phyloP scores from a whole-genome alignment of 192 early-diverging fungal species.

The Pilaira anomala region DNA sequence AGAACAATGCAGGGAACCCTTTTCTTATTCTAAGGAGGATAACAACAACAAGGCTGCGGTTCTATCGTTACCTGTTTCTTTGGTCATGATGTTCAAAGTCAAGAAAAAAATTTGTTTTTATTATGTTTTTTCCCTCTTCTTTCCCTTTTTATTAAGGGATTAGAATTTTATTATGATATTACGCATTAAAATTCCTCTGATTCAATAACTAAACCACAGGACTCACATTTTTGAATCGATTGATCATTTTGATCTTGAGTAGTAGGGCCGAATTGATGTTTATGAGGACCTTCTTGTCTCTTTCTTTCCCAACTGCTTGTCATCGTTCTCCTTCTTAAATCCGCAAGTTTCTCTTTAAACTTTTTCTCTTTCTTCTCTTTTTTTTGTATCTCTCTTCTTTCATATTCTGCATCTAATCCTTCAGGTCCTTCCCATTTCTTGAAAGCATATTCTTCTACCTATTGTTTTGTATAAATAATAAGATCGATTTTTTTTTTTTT shows the following conservation, averaged over 20 bases:
- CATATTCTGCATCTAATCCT: constrained; percentile 85
- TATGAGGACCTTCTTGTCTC: constrained; percentile 61
- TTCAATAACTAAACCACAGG: constrained; percentile 67
- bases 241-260: constrained; percentile 47
- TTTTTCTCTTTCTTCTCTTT: constrained; percentile 79
- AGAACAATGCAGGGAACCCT: not conserved
- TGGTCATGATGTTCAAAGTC: too few relatives aligned
- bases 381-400: constrained; percentile 73
- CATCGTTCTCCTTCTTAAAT: constrained; percentile 75
- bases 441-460: constrained; percentile 90
- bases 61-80: too few relatives aligned
- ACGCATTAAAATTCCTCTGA: constrained; percentile 59
- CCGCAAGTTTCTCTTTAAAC: constrained; percentile 73
- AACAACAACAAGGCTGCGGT: too few relatives aligned
- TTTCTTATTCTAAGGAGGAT: too few relatives aligned
- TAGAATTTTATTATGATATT: too few relatives aligned
- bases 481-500: not conserved
- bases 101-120: too few relatives aligned
- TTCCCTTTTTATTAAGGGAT: too few relatives aligned
- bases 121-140: too few relatives aligned
- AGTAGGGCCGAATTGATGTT: constrained; percentile 66
- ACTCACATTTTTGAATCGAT: constrained; percentile 56
- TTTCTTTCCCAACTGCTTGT: constrained; percentile 68
- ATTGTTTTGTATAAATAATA: not conserved
- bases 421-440: constrained; percentile 91